Percentiles rank a stretch among this genome's conserved stretches.
Evolutionary conservation across 805 yeast species (phyloP).

Genomic region (Candida sonorensis): DNA sequence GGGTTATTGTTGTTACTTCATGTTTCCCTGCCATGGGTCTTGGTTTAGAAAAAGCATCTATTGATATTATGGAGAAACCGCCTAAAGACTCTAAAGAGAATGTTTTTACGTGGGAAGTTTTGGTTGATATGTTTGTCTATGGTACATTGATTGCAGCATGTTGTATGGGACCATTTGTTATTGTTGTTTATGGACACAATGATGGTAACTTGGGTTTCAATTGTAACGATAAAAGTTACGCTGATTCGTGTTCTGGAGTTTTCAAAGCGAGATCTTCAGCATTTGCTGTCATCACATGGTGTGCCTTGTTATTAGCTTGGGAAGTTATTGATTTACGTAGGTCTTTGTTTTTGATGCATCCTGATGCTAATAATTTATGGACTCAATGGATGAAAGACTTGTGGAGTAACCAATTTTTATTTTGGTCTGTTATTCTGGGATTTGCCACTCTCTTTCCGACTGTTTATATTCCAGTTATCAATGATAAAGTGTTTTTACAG

Average conservation of each 20-base stretch:
- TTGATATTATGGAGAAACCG: constrained; percentile 56
- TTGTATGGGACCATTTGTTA: constrained; percentile 60
- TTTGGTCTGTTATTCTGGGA: constrained; percentile 75
- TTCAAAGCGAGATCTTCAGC: constrained; percentile 72
- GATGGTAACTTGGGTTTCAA: constrained; percentile 55
- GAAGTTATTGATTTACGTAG: constrained; percentile 69
- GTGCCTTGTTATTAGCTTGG: constrained; percentile 77
- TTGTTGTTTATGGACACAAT: constrained; percentile 62
- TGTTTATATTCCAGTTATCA: constrained; percentile 84
- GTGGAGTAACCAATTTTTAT: constrained; percentile 69
- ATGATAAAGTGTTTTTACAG: constrained; percentile 68
- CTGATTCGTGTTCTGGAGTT: constrained; percentile 49
- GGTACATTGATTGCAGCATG: constrained; percentile 70
- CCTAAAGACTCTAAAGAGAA: constrained; percentile 51
- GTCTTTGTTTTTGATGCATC: constrained; percentile 67
- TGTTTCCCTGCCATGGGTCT: constrained; percentile 84
- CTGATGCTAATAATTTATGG: constrained; percentile 53
- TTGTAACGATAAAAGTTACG: constrained; percentile 46
- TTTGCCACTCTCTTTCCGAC: constrained; percentile 71
- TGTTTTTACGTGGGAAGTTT: constrained; percentile 60
- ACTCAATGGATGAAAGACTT: constrained; percentile 57
- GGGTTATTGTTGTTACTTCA: constrained; percentile 74
- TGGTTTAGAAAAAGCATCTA: constrained; percentile 59
- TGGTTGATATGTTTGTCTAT: constrained; percentile 63
- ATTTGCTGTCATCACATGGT: constrained; percentile 82